A percentile compares a stretch with the other conserved stretches of the same genome.
Conservation (phyloP, 257 asterid species). For the Plectranthus barbatus region DNA sequence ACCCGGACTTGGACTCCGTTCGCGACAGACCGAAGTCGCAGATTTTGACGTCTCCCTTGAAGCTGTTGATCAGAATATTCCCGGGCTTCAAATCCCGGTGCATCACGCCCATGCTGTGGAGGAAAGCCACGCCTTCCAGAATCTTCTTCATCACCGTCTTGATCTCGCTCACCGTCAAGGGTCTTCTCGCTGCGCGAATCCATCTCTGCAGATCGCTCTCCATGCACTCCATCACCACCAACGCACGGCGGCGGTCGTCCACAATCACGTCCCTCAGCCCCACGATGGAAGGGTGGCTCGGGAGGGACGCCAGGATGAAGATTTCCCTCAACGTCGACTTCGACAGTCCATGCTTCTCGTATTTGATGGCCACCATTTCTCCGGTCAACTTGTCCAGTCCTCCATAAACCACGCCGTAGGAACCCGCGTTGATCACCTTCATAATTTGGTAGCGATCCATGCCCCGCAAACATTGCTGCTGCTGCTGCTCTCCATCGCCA, state of each 20-base stretch:
- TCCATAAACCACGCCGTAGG: not conserved
- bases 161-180: too few species aligned
- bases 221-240: not conserved
- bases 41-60: not conserved
- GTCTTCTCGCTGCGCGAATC: not conserved
- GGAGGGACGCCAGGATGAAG: not conserved
- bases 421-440: not conserved
- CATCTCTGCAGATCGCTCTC: not conserved
- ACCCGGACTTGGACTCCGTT: not conserved
- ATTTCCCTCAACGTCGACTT: not conserved
- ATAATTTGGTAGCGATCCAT: not conserved
- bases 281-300: not conserved
- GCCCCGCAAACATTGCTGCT: too few species aligned
- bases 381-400: not conserved
- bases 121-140: not conserved
- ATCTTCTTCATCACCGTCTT: too few species aligned
- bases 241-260: not conserved
- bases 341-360: too few species aligned
- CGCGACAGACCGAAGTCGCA: not conserved
- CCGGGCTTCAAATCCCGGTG: not conserved
- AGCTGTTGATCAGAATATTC: not conserved
- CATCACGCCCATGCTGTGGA: not conserved
- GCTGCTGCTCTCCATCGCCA: too few species aligned
- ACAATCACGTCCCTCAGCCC: not conserved
- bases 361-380: not conserved